phyloP scores from a whole-genome alignment of 1,139 yeast genomes.

The Suzukiozyma palmioleophila region DNA sequence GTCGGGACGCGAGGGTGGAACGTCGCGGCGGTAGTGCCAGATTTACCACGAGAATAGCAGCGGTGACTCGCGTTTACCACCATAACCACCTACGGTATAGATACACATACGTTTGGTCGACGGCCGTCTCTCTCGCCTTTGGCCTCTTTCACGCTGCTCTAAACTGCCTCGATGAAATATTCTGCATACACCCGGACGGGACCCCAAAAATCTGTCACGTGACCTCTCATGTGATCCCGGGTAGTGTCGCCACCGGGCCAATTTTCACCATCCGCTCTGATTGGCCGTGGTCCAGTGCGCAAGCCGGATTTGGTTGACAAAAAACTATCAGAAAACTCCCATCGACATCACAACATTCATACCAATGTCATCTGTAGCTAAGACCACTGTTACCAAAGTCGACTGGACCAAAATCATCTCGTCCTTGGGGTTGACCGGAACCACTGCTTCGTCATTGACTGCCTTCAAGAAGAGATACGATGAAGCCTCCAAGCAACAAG shows the following conservation, averaged over 20 bases:
- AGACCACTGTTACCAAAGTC: conserved; percentile 79
- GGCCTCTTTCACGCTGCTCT: not conserved
- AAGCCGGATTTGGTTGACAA: not conserved
- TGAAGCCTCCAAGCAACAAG: conserved; percentile 84
- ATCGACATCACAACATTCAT: not conserved
- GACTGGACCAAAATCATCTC: conserved; percentile 93
- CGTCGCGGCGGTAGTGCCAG: no score
- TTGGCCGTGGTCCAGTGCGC: not conserved
- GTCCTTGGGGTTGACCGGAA: conserved; percentile 87
- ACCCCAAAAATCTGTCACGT: not conserved
- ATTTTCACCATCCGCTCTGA: not conserved
- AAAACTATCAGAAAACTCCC: not conserved
- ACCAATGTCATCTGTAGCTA: conserved; percentile 45
- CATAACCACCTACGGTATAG: no score
- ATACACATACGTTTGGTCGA: no score
- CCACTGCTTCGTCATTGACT: conserved; percentile 82
- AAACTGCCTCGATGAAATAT: no score
- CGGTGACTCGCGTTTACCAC: no score
- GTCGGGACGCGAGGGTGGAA: no score
- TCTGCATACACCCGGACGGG: no score
- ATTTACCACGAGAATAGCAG: no score
- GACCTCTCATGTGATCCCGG: not conserved
- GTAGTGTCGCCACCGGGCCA: not conserved
- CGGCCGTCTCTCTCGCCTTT: no score
- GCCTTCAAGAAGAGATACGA: conserved; percentile 98